These are phyloP conservation scores for Ramalina intermedia DNA, from an alignment of 495 filamentous ascomycete species.

Conservation along the genomic window DNA sequence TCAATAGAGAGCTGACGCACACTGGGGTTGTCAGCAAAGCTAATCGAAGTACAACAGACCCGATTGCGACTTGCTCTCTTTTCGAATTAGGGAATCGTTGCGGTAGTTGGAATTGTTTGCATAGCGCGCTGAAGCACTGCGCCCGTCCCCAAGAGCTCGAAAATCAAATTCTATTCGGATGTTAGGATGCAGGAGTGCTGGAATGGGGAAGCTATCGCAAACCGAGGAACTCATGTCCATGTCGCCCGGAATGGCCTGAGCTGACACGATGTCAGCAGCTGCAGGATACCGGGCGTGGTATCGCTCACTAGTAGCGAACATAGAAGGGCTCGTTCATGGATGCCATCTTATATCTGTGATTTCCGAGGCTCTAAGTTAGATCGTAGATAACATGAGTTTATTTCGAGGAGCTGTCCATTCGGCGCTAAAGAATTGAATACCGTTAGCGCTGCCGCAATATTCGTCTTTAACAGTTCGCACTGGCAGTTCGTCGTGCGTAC, in stretches of 20 bases:
- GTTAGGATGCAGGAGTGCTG: constrained; percentile 18
- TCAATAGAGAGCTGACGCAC: constrained; percentile 87
- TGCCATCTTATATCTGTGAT: constrained; percentile 24
- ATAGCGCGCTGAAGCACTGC: constrained; percentile 87
- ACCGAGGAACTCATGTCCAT: constrained; percentile 98
- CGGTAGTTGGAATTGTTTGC: constrained; percentile 99
- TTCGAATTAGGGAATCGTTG: constrained; percentile 95
- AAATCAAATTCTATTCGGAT: constrained; percentile 77
- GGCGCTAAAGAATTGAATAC: no score
- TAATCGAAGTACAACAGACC: background rate
- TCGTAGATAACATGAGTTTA: no score
- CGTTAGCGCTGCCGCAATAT: no score
- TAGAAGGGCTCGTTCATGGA: constrained; percentile 72
- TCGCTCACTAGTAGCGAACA: constrained; percentile 81
- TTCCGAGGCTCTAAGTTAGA: no score
- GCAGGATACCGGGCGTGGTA: constrained; percentile 27
- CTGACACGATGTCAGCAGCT: constrained; percentile 42
- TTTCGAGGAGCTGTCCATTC: no score
- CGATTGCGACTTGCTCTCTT: constrained; percentile 71
- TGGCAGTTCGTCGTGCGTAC: no score
- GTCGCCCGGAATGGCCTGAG: constrained; percentile 94
- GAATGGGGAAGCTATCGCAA: constrained; percentile 11
- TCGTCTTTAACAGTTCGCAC: no score
- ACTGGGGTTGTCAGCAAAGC: constrained; percentile 35
- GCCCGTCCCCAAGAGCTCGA: constrained; percentile 81